Conservation (phyloP, 768 basidiomycete genomes). For the Gloeostereum incarnatum region DNA sequence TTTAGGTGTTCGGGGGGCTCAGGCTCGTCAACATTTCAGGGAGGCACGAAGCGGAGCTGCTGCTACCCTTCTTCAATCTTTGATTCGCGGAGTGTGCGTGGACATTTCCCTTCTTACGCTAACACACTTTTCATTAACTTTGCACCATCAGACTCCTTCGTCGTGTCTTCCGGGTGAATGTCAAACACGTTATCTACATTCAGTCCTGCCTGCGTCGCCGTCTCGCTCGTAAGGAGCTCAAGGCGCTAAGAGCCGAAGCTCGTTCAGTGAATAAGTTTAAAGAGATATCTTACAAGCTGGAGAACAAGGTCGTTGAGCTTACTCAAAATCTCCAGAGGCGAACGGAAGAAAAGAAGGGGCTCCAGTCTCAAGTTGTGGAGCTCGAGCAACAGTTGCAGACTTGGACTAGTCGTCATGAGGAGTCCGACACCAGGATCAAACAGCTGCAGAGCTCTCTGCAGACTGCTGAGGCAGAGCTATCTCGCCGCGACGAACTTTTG, state of each 20-base stretch:
- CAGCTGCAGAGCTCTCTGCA: conserved; percentile 64
- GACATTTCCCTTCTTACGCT: conserved; percentile 6
- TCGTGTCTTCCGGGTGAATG: conserved; percentile 44
- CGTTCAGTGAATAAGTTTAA: conserved; percentile 98
- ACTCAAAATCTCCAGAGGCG: conserved; percentile 90
- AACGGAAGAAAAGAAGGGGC: conserved; percentile 82
- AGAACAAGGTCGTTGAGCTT: conserved; percentile 99
- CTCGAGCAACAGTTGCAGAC: conserved; percentile 81
- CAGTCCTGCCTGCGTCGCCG: conserved; percentile 92
- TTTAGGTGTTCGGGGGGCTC: conserved; percentile 66
- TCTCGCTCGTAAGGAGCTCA: conserved; percentile 79
- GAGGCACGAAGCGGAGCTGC: conserved; percentile 50
- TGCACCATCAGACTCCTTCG: conserved; percentile 44
- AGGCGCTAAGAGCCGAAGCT: conserved; percentile 78
- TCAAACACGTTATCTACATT: conserved; percentile 69
- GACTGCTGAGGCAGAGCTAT: conserved; percentile 59
- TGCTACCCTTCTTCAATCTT: conserved; percentile 67
- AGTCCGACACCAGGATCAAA: conserved; percentile 66
- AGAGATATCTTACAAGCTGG: conserved; percentile 93
- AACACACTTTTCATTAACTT: neutral
- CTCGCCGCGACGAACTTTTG: conserved; percentile 67
- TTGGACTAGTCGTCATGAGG: conserved; percentile 85
- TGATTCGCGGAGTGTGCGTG: conserved; percentile 84
- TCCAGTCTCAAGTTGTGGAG: conserved; percentile 64
- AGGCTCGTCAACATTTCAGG: conserved; percentile 51